Conservation (phyloP, 495 filamentous ascomycete species). For the Haplographium delicatum region DNA sequence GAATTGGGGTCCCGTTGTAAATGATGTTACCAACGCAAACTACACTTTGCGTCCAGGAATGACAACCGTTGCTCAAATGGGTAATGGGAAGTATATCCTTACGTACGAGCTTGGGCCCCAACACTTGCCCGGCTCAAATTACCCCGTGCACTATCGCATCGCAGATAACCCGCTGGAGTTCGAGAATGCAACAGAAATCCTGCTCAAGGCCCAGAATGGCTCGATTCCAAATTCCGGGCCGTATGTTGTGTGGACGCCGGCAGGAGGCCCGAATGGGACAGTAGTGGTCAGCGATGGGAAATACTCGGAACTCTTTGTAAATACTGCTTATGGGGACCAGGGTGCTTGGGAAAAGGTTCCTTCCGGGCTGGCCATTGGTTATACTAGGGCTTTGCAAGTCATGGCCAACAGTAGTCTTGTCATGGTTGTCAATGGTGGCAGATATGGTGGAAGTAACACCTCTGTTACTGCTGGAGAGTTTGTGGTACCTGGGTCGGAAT, state of each 20-base stretch:
- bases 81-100: slow-evolving; percentile 9
- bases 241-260: slow-evolving; percentile 47
- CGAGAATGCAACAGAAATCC: slow-evolving; percentile 31
- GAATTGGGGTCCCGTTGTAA: slow-evolving; percentile 50
- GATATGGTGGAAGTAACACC: background rate
- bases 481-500: background rate
- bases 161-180: slow-evolving; percentile 48
- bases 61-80: slow-evolving; percentile 36
- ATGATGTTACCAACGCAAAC: slow-evolving; percentile 51
- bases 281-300: slow-evolving; percentile 51
- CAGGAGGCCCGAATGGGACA: slow-evolving; percentile 48
- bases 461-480: background rate
- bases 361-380: slow-evolving; percentile 39
- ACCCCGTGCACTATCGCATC: slow-evolving; percentile 50
- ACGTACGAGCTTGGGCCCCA: slow-evolving; percentile 7
- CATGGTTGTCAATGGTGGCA: background rate
- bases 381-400: slow-evolving; percentile 44
- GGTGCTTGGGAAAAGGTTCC: slow-evolving; percentile 49
- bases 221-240: slow-evolving; percentile 47
- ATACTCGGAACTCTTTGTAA: slow-evolving; percentile 48
- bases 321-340: slow-evolving; percentile 41
- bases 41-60: slow-evolving; percentile 63
- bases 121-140: background rate
- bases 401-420: slow-evolving; percentile 15
- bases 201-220: slow-evolving; percentile 33